Percentiles rank a stretch among this genome's conserved stretches.
Evolutionary conservation across 164 flowering plant species (phyloP).

Genomic region (Umbellularia californica): DNA sequence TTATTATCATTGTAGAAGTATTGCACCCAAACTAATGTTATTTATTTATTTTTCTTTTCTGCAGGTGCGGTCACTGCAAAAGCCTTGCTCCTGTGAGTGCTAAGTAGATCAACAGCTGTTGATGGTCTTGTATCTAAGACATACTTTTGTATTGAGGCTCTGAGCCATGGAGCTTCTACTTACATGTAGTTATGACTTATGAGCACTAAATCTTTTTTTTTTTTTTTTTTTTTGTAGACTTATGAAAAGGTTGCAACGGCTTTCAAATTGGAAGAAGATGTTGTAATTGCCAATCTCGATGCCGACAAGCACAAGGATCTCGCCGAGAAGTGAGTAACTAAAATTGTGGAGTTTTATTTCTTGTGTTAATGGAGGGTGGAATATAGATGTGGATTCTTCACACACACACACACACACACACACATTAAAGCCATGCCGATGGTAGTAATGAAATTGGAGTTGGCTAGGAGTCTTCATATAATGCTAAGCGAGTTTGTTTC

Average conservation of each 20-base stretch:
- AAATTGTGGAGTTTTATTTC: neutral
- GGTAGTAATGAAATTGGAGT: no score
- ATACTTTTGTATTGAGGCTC: neutral
- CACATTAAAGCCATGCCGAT: no score
- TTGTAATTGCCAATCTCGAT: constrained; percentile 90
- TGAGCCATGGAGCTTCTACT: neutral
- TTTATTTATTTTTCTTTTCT: constrained; percentile 4
- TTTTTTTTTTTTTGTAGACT: constrained; percentile 31
- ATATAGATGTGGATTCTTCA: no score
- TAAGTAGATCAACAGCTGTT: constrained; percentile 22
- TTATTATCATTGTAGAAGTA: neutral
- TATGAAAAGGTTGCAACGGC: constrained; percentile 97
- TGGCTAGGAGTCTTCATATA: no score
- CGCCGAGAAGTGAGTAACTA: constrained; percentile 43
- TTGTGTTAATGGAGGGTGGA: no score
- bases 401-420: no score
- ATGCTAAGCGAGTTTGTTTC: no score
- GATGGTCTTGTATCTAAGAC: neutral
- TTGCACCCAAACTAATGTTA: neutral
- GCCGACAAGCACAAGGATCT: constrained; percentile 83
- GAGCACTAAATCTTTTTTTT: neutral
- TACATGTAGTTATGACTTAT: neutral
- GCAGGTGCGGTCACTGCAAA: constrained; percentile 99
- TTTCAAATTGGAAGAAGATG: constrained; percentile 67
- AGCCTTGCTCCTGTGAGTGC: constrained; percentile 77